Evolutionary conservation across 345 rosid genomes (phyloP), one percentile per base, ranked within the genome.

Genomic region (Eucalyptus globulus): DNA sequence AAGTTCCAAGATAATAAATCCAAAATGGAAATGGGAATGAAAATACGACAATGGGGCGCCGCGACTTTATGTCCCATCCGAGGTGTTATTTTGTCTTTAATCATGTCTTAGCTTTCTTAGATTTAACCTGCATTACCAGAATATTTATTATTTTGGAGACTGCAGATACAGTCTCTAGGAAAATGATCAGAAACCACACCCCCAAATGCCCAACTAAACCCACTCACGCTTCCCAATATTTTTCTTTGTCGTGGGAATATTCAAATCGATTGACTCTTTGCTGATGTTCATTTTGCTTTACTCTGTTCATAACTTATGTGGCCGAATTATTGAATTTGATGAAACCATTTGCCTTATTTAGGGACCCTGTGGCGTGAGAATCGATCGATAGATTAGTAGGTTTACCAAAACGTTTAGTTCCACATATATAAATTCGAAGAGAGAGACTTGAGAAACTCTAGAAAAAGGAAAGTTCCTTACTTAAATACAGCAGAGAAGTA

Each of bases 41-140:
- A 87, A 91, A 87, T 91, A 88, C 91, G 58, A 87, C 88, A 37
- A 76, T 76, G 83, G 91, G 89, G 92, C 87, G 88, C 92, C 91
- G 89, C n/a, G 86, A 50, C 94, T 93, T 92, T 93, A 91, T 91
- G 96, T 94, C 96, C 90, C 91, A 92, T 93, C 94, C 80, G 58
- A 92, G 91, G 90, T 67, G 88, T 89, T 90, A 62, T 37, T 86
- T 27, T 88, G 87, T 91, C 87, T 86, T 14, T 89, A 88, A 89
- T 89, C 44, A 80, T 80, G 88, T 88, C 87, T 87, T 26, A 90
- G 88, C 90, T 86, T 89, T 87, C 67, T 31, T 76, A 89, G 80
- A 88, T 90, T 87, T 76, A 76, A 76, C 27, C 83, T 76, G 83
- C 83, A 76, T 76, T 4, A 2, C 83, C 44, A 6, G 83, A 37